Evolutionary conservation across 2,329 filamentous ascomycete species (phyloP).

Genomic region (Cladophialophora yegresii): DNA sequence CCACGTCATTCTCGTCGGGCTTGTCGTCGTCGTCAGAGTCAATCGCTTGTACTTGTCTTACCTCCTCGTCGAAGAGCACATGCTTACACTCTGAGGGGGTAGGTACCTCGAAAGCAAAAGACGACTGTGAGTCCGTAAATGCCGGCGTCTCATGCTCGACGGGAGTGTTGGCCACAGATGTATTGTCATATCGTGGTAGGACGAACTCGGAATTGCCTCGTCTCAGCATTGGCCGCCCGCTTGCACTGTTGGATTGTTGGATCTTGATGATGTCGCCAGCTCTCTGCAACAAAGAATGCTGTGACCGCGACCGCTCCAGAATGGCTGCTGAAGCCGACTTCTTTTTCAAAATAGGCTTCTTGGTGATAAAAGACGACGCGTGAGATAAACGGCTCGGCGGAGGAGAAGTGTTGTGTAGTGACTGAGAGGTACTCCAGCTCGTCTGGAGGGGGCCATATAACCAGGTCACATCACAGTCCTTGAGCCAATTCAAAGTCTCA

Average conservation of each 20-base stretch:
- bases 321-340: slow-evolving; percentile 94
- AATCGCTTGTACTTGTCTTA: slow-evolving; percentile 92
- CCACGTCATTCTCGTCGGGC: slow-evolving; percentile 55
- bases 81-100: slow-evolving; percentile 71
- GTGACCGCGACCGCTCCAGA: slow-evolving; percentile 83
- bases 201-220: slow-evolving; percentile 70
- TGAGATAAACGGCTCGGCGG: slow-evolving; percentile 60
- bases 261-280: slow-evolving; percentile 83
- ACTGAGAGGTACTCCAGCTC: slow-evolving; percentile 54
- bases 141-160: slow-evolving; percentile 42
- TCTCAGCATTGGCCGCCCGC: slow-evolving; percentile 58
- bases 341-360: slow-evolving; percentile 95
- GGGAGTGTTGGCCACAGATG: slow-evolving; percentile 58
- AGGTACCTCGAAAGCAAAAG: slow-evolving; percentile 62
- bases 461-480: slow-evolving; percentile 97
- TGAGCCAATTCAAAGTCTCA: slow-evolving; percentile 93
- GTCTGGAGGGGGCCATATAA: slow-evolving; percentile 87
- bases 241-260: slow-evolving; percentile 62
- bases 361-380: slow-evolving; percentile 67
- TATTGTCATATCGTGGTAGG: slow-evolving; percentile 56
- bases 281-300: slow-evolving; percentile 85
- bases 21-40: slow-evolving; percentile 80
- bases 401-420: slow-evolving; percentile 47
- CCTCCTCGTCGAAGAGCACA: slow-evolving; percentile 95
- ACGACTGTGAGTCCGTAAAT: slow-evolving; percentile 49